A percentile compares a stretch with the other conserved stretches of the same genome.
These are phyloP conservation scores for Neurospora sp. DNA, from an alignment of 495 filamentous ascomycete species.

Conservation along the genomic window DNA sequence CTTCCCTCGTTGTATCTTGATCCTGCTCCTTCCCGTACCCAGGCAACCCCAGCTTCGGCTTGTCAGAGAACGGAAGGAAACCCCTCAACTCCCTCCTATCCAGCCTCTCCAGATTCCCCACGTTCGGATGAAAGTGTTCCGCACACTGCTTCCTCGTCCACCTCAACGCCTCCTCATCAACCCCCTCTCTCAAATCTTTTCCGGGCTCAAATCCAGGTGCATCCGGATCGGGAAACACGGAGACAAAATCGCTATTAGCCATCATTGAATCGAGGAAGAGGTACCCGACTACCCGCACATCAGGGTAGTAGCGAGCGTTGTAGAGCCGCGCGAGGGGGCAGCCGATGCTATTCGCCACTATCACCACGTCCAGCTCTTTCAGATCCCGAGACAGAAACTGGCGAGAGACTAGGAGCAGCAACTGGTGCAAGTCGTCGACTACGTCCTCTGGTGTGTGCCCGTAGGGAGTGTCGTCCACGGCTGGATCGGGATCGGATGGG, in stretches of 20 bases:
- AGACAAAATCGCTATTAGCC: constrained; percentile 50
- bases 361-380: constrained; percentile 23
- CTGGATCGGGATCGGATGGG: constrained; percentile 32
- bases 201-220: constrained; percentile 37
- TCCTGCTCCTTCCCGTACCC: constrained; percentile 13
- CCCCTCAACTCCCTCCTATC: constrained; percentile 38
- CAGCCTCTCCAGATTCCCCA: constrained; percentile 46
- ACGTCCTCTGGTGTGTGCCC: constrained; percentile 43
- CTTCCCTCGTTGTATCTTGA: background rate
- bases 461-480: constrained; percentile 25
- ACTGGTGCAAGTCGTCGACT: constrained; percentile 41
- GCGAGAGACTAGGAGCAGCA: constrained; percentile 33
- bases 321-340: constrained; percentile 50
- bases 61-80: constrained; percentile 41
- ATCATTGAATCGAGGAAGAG: constrained; percentile 55
- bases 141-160: constrained; percentile 31
- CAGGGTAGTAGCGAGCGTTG: constrained; percentile 33
- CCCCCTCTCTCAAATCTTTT: constrained; percentile 28
- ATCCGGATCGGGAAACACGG: constrained; percentile 52
- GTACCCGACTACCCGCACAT: constrained; percentile 27
- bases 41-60: constrained; percentile 30
- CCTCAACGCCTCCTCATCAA: constrained; percentile 36
- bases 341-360: constrained; percentile 52
- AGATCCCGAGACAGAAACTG: background rate
- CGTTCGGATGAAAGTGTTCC: constrained; percentile 41